Base-by-base conservation (phyloP, 495 filamentous ascomycete genomes). In the Podospora conica region DNA sequence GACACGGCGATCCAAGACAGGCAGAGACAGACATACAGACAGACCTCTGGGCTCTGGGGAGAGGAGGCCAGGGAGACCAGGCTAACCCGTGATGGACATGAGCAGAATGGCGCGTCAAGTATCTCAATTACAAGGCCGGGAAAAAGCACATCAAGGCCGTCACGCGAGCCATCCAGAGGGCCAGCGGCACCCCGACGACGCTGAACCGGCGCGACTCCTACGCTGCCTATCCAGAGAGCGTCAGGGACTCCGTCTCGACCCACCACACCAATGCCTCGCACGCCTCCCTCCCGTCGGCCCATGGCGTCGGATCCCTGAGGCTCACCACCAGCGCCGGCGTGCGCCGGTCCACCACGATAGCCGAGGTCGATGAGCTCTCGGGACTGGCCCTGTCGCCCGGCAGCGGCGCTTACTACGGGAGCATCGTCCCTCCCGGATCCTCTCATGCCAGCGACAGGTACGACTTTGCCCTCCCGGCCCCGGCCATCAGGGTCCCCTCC, bases 111-210 rank as follows among this genome's bases (percentile, higher is more conserved):
- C 85, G 89, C 69, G 86, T 85, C 68, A 96, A 96, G 76, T 97
- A 96, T 77, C 83, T 97, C 65, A 87, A 96, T 78, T 97, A 97
- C 81, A 96, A 92, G 83, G 89, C 87, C 56, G 93, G 91, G 28
- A 97, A 97, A 77, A 96, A 96, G 79, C 89, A 91, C 75, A 81
- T 97, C 75, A 96, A 95, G 75, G 86, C 87, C 29, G 84, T 96
- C 59, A 75, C 84, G n/a, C 84, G 87, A 48, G 91, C 92, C 67
- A 79, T 91, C 68, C 80, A 84, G 61, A 84, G 86, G 57, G 88
- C 85, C 40, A 87, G 83, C 55, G 80, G 76, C 18, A 85, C 84
- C 1, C 86, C 81, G 40, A n/a, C 40, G 66, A 77, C 74, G 20
- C 54, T 74, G 28, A 67, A 71, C 15, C 73, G 68, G 33, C 53